phyloP scores from a whole-genome alignment of 2,329 filamentous ascomycete genomes.

The Paramyrothecium roridum region DNA sequence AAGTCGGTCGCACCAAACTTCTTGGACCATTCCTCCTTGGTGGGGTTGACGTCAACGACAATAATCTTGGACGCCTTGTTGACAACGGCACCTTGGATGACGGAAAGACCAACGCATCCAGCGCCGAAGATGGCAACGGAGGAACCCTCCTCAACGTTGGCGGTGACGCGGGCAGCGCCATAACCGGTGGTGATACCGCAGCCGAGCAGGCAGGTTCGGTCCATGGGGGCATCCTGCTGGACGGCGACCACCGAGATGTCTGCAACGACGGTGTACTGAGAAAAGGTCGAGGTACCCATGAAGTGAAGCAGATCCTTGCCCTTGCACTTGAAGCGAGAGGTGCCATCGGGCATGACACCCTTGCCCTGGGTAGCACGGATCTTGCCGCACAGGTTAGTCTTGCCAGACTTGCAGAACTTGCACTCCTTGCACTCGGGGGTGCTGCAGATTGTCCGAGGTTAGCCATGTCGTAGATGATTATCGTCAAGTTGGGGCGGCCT shows the following conservation, averaged over 20 bases:
- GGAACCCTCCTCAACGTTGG: slow-evolving; percentile 84
- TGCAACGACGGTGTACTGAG: slow-evolving; percentile 96
- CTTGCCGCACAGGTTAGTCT: slow-evolving; percentile 99
- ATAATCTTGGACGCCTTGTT: slow-evolving; percentile 79
- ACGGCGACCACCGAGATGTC: slow-evolving; percentile 98
- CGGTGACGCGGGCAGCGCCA: slow-evolving; percentile 90
- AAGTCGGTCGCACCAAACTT: slow-evolving; percentile 98
- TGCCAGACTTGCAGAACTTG: slow-evolving; percentile 99
- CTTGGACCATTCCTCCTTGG: slow-evolving; percentile 85
- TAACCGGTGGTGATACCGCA: slow-evolving; percentile 99
- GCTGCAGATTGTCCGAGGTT: slow-evolving; percentile 41
- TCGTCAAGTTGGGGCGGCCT: slow-evolving; percentile 17
- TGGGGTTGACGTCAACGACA: slow-evolving; percentile 73
- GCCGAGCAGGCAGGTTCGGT: slow-evolving; percentile 91
- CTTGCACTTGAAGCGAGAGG: slow-evolving; percentile 89
- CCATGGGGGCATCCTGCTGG: slow-evolving; percentile 86
- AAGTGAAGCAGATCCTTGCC: slow-evolving; percentile 96
- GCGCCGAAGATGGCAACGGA: slow-evolving; percentile 92
- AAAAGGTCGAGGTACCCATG: slow-evolving; percentile 99
- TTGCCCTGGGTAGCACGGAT: slow-evolving; percentile 95
- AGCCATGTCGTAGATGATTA: slow-evolving; percentile 1
- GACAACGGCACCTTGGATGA: slow-evolving; percentile 88
- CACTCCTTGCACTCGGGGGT: slow-evolving; percentile 96
- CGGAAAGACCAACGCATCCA: slow-evolving; percentile 91
- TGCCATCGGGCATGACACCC: slow-evolving; percentile 97